These are phyloP conservation scores for Selenicereus undatus DNA, from an alignment of 148 eudicot genomes.

Conservation along the genomic window DNA sequence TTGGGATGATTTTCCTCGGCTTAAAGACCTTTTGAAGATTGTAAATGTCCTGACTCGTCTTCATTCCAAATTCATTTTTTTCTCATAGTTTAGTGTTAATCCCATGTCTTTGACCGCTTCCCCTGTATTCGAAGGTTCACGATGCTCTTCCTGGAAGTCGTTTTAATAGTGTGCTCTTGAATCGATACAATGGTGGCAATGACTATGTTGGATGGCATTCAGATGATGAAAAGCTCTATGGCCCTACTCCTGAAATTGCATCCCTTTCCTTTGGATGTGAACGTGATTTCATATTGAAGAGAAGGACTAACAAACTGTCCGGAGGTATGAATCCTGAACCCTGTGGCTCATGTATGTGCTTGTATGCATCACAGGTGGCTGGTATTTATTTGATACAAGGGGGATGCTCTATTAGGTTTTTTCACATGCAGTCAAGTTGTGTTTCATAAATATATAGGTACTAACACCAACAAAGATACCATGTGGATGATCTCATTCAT, in stretches of 20 bases:
- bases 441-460: background rate
- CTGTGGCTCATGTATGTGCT: background rate
- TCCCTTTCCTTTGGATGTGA: slow-evolving; percentile 94
- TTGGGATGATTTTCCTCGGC: slow-evolving; percentile 82
- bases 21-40: slow-evolving; percentile 46
- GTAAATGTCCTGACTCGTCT: slow-evolving; percentile 29
- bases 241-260: slow-evolving; percentile 82
- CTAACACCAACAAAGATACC: background rate
- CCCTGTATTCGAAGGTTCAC: slow-evolving; percentile 45
- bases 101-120: background rate
- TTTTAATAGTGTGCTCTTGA: slow-evolving; percentile 76
- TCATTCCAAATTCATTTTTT: background rate
- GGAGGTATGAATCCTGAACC: background rate
- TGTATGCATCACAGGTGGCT: background rate
- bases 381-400: background rate
- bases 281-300: slow-evolving; percentile 77
- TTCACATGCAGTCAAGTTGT: background rate
- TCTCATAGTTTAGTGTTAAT: background rate
- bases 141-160: slow-evolving; percentile 69
- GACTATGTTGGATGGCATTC: slow-evolving; percentile 95
- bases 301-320: slow-evolving; percentile 29
- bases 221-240: slow-evolving; percentile 87
- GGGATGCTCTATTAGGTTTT: background rate
- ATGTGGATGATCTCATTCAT: background rate
- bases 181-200: slow-evolving; percentile 76